Evolutionary conservation across 306 rosid genomes (phyloP).

Genomic region (Begonia fuchsioides): DNA sequence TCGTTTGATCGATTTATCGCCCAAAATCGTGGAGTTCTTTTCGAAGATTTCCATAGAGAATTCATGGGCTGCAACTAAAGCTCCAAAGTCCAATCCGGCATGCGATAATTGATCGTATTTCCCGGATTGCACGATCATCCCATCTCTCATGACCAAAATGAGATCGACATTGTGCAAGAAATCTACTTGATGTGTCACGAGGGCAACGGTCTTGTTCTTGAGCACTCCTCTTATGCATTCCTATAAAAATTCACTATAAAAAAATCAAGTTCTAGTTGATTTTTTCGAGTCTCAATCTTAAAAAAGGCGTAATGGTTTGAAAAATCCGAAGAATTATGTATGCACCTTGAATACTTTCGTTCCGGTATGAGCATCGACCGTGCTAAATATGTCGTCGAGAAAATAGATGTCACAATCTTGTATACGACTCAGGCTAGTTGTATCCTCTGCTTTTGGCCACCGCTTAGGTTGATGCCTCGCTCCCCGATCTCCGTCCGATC

Average conservation of each 20-base stretch:
- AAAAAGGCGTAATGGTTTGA: no score
- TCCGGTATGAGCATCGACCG: conserved; percentile 98
- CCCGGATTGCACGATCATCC: conserved; percentile 69
- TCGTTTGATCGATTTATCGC: conserved; percentile 23
- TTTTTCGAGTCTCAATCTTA: not conserved
- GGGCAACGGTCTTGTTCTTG: conserved; percentile 63
- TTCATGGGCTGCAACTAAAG: conserved; percentile 79
- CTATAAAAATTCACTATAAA: conserved; percentile 27
- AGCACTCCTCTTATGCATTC: conserved; percentile 83
- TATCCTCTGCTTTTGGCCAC: conserved; percentile 93
- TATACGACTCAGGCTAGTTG: conserved; percentile 93
- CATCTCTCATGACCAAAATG: conserved; percentile 87
- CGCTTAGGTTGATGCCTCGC: conserved; percentile 94
- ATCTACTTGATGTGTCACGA: conserved; percentile 98
- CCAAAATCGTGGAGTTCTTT: conserved; percentile 21
- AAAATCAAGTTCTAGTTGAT: no score
- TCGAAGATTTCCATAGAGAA: conserved; percentile 92
- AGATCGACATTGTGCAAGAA: conserved; percentile 83
- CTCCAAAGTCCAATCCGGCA: conserved; percentile 62
- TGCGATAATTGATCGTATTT: conserved; percentile 46
- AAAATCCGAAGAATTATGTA: no score
- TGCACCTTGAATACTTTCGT: conserved; percentile 84
- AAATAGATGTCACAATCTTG: conserved; percentile 83
- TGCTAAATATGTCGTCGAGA: conserved; percentile 89
- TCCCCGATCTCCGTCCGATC: conserved; percentile 96